Conservation (phyloP, 768 basidiomycete species). For the Mycena crocata region DNA sequence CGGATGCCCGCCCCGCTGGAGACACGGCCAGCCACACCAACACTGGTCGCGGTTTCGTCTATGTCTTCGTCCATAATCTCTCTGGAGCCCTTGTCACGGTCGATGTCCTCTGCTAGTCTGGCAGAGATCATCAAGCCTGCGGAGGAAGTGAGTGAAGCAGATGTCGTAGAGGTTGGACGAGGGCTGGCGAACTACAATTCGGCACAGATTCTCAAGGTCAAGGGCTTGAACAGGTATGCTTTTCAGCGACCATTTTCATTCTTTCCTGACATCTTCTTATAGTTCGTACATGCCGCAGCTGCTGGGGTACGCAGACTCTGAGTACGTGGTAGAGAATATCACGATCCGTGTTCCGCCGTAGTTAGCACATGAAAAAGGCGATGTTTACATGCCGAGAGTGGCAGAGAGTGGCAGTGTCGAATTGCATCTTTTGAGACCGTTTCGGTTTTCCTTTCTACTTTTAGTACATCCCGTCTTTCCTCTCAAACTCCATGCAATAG, state of each 20-base stretch:
- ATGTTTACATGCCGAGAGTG: too few species aligned
- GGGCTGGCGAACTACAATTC: constrained; percentile 97
- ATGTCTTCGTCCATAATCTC: constrained; percentile 59
- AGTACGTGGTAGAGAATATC: constrained; percentile 97
- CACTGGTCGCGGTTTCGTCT: constrained; percentile 53
- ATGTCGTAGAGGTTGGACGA: constrained; percentile 91
- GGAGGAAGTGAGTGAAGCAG: constrained; percentile 60
- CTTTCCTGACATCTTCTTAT: constrained; percentile 32
- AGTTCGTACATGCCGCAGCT: constrained; percentile 86
- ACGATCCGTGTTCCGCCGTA: constrained; percentile 75
- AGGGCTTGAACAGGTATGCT: constrained; percentile 91
- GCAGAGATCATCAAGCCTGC: constrained; percentile 34
- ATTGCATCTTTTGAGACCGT: not conserved
- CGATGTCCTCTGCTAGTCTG: constrained; percentile 47
- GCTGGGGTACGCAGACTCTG: constrained; percentile 94
- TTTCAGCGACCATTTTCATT: not conserved
- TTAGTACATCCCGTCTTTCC: constrained; percentile 38
- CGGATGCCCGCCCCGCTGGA: constrained; percentile 54
- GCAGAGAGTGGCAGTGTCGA: not conserved
- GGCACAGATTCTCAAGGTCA: constrained; percentile 87
- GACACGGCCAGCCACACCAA: constrained; percentile 70
- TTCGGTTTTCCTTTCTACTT: constrained; percentile 40
- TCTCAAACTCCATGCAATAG: constrained; percentile 53
- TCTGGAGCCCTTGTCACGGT: constrained; percentile 56
- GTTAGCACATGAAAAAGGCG: constrained; percentile 16